These are phyloP conservation scores for Hanseniaspora nectarophila DNA, from an alignment of 805 yeast genomes.

Conservation along the genomic window DNA sequence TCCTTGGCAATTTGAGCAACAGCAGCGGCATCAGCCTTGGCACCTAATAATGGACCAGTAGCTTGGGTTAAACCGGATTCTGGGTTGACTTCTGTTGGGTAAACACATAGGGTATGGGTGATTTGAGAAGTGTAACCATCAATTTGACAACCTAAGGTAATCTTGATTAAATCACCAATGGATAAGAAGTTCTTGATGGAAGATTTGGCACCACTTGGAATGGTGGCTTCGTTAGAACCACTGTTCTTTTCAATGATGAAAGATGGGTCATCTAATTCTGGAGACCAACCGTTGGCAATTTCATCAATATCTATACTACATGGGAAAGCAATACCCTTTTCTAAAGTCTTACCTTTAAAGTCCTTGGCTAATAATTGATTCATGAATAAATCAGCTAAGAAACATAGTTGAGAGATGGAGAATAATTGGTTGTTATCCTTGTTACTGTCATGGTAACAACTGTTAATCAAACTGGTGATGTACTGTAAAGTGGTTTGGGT, in stretches of 20 bases:
- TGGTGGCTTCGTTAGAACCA: background rate
- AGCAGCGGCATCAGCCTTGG: constrained; percentile 76
- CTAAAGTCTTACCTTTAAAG: constrained; percentile 54
- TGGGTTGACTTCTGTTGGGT: constrained; percentile 47
- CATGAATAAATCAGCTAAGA: constrained; percentile 68
- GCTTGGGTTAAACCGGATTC: constrained; percentile 31
- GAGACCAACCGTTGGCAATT: constrained; percentile 66
- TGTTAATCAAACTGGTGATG: constrained; percentile 53
- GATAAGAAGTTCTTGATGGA: constrained; percentile 22
- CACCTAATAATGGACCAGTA: constrained; percentile 69
- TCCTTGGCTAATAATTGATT: constrained; percentile 45
- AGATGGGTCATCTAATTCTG: constrained; percentile 58
- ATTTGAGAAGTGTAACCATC: constrained; percentile 88
- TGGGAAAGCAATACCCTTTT: constrained; percentile 90
- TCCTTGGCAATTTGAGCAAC: constrained; percentile 86
- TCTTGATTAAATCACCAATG: constrained; percentile 77
- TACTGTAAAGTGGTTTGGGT: constrained; percentile 70
- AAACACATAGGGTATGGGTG: constrained; percentile 77
- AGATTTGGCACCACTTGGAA: constrained; percentile 15
- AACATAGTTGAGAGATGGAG: constrained; percentile 59
- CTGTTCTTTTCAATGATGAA: constrained; percentile 28
- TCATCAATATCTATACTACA: constrained; percentile 77
- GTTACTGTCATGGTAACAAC: constrained; percentile 46
- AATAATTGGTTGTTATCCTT: constrained; percentile 32
- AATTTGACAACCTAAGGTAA: constrained; percentile 78